Evolutionary conservation across 2,329 filamentous ascomycete species (phyloP).

Genomic region (Nannizziopsis barbatae): DNA sequence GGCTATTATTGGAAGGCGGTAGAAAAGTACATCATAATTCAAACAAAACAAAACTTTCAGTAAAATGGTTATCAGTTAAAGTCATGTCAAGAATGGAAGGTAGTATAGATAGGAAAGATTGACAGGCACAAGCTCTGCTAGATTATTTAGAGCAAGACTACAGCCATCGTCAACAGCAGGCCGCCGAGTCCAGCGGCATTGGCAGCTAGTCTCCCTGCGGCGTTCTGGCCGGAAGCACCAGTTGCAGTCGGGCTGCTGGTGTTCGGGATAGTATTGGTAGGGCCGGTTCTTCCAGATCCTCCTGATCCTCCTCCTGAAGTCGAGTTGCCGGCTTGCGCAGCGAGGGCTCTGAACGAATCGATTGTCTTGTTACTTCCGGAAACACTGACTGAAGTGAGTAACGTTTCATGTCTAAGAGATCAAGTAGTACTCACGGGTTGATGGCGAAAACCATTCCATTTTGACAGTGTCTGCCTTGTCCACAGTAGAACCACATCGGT

Average conservation of each 20-base stretch:
- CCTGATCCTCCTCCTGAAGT: not conserved
- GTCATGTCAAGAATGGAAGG: no score
- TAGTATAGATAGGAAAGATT: not conserved
- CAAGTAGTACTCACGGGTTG: slow-evolving; percentile 50
- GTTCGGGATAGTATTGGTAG: slow-evolving; percentile 9
- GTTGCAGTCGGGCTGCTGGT: slow-evolving; percentile 4
- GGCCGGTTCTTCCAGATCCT: not conserved
- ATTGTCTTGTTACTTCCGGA: slow-evolving; percentile 8
- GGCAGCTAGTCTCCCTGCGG: slow-evolving; percentile 5
- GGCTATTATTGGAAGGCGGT: no score
- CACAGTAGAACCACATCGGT: slow-evolving; percentile 72
- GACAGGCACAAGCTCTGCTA: no score
- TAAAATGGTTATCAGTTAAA: no score
- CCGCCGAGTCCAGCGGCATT: slow-evolving; percentile 7
- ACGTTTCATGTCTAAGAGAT: not conserved
- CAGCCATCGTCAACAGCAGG: slow-evolving; percentile 9
- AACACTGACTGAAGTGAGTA: slow-evolving; percentile 3
- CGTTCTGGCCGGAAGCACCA: slow-evolving; percentile 3
- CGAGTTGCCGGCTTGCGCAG: slow-evolving; percentile 1
- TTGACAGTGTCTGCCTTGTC: slow-evolving; percentile 63
- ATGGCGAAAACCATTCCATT: slow-evolving; percentile 64
- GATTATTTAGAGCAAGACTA: slow-evolving; percentile 6
- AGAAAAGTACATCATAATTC: no score
- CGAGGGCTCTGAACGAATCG: slow-evolving; percentile 9
- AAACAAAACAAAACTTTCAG: no score